Percentiles rank a stretch among this genome's conserved stretches.
Conservation (phyloP, 495 filamentous ascomycete species). For the Aspergillus heteromorphus region DNA sequence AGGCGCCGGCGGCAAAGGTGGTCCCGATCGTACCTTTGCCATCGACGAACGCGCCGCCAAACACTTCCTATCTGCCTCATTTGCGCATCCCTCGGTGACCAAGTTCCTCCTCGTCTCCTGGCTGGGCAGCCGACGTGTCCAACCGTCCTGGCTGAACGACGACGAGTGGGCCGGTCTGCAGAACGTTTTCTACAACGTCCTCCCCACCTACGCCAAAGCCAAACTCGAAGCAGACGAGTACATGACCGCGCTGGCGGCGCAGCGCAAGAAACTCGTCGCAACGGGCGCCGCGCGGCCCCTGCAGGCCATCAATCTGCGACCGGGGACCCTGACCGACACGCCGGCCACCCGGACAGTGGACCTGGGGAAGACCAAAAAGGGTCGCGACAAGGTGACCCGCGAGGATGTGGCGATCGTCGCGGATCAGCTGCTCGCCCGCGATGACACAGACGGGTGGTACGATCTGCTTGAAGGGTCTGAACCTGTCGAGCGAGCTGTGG, state of each 20-base stretch:
- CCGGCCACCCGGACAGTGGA: slow-evolving; percentile 54
- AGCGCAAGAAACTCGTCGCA: slow-evolving; percentile 38
- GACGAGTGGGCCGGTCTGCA: slow-evolving; percentile 48
- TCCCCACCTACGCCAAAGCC: slow-evolving; percentile 65
- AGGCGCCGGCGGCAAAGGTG: slow-evolving; percentile 75
- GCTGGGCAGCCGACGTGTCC: slow-evolving; percentile 50
- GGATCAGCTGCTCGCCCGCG: slow-evolving; percentile 56
- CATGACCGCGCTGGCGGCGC: slow-evolving; percentile 52
- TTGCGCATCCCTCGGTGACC: slow-evolving; percentile 50
- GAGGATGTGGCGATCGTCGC: slow-evolving; percentile 67
- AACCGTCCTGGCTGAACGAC: slow-evolving; percentile 65
- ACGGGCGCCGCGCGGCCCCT: slow-evolving; percentile 35
- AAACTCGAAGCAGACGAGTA: slow-evolving; percentile 73
- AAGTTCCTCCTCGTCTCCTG: slow-evolving; percentile 76
- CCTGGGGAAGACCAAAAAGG: slow-evolving; percentile 55
- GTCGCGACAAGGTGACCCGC: slow-evolving; percentile 52
- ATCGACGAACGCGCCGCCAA: slow-evolving; percentile 66
- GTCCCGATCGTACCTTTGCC: slow-evolving; percentile 51
- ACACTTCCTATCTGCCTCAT: slow-evolving; percentile 63
- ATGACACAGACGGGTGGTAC: slow-evolving; percentile 55
- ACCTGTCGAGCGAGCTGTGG: slow-evolving; percentile 55
- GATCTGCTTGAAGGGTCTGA: slow-evolving; percentile 59
- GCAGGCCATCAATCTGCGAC: slow-evolving; percentile 64
- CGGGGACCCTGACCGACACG: slow-evolving; percentile 57
- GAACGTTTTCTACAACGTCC: slow-evolving; percentile 46